These are phyloP conservation scores for Neoscytalidium dimidiatum DNA, from an alignment of 2,329 filamentous ascomycete genomes.

Conservation along the genomic window DNA sequence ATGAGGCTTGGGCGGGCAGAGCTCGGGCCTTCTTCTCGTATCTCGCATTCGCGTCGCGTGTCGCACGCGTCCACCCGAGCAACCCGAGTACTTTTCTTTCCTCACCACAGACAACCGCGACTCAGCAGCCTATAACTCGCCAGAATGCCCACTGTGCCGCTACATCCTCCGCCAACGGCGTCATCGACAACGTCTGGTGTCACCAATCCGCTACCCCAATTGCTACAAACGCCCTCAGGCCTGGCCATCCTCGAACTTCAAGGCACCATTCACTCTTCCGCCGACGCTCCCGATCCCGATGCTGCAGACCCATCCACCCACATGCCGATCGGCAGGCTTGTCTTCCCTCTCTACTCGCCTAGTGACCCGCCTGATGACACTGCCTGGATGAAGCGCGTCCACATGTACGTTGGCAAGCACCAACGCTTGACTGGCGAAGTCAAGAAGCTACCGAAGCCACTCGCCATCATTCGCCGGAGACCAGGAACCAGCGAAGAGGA, in stretches of 20 bases:
- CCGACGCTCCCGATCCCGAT: constrained; percentile 7
- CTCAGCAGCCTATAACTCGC: neutral
- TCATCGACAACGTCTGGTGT: constrained; percentile 4
- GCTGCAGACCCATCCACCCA: constrained; percentile 18
- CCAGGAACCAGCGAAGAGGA: constrained; percentile 24
- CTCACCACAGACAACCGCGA: neutral
- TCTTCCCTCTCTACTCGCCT: constrained; percentile 74
- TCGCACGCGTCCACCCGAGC: neutral
- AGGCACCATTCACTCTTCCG: constrained; percentile 72
- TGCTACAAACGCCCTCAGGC: constrained; percentile 86
- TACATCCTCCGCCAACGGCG: constrained; percentile 21
- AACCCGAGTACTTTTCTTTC: neutral
- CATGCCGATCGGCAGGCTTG: constrained; percentile 68
- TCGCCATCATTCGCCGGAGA: constrained; percentile 72
- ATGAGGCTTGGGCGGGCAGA: neutral
- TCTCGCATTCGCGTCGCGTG: neutral
- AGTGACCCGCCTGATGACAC: constrained; percentile 51
- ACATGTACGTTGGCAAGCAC: constrained; percentile 84
- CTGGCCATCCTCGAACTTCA: constrained; percentile 91
- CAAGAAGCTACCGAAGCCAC: constrained; percentile 76
- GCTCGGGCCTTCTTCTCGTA: neutral
- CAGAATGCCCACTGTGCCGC: constrained; percentile 22
- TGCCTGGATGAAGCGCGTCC: constrained; percentile 86
- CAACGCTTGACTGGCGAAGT: constrained; percentile 89
- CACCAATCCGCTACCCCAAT: constrained; percentile 68